These are phyloP conservation scores for Claviceps monticola DNA, from an alignment of 2,329 filamentous ascomycete genomes.

Conservation along the genomic window DNA sequence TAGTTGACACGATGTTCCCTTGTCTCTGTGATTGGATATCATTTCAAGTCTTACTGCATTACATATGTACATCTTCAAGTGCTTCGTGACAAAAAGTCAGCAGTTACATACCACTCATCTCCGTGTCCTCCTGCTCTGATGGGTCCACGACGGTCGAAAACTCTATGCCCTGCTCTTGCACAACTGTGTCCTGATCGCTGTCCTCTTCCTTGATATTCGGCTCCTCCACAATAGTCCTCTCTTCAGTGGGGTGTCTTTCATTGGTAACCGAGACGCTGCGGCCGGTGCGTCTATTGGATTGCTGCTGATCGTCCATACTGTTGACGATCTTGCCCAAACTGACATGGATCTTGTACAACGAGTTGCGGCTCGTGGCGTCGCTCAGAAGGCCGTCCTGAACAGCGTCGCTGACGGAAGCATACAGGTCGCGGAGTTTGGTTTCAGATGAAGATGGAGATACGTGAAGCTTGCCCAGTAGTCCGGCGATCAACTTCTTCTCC, in stretches of 20 bases:
- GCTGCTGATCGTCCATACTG: constrained; percentile 32
- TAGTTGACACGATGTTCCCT: neutral
- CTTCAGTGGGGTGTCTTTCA: constrained; percentile 20
- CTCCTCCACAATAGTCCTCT: constrained; percentile 27
- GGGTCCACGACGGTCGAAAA: constrained; percentile 26
- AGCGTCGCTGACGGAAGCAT: constrained; percentile 44
- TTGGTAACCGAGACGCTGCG: constrained; percentile 27
- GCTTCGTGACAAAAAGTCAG: neutral
- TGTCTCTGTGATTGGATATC: neutral
- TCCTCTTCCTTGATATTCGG: constrained; percentile 35
- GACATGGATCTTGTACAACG: constrained; percentile 55
- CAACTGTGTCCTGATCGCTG: constrained; percentile 19
- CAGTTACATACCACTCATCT: constrained; percentile 10
- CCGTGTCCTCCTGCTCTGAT: constrained; percentile 26
- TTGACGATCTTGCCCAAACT: constrained; percentile 55
- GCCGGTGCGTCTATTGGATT: constrained; percentile 25
- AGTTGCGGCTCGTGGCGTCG: constrained; percentile 48
- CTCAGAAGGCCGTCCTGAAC: constrained; percentile 47
- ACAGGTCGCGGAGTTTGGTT: constrained; percentile 42
- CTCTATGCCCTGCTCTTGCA: constrained; percentile 19
- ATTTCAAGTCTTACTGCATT: neutral
- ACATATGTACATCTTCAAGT: too few relatives aligned
- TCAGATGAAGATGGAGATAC: constrained; percentile 53
- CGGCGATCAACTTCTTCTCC: constrained; percentile 69
- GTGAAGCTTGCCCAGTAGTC: constrained; percentile 70